Conservation (phyloP, 1,139 yeast genomes). For the Blastobotrys elegans region DNA sequence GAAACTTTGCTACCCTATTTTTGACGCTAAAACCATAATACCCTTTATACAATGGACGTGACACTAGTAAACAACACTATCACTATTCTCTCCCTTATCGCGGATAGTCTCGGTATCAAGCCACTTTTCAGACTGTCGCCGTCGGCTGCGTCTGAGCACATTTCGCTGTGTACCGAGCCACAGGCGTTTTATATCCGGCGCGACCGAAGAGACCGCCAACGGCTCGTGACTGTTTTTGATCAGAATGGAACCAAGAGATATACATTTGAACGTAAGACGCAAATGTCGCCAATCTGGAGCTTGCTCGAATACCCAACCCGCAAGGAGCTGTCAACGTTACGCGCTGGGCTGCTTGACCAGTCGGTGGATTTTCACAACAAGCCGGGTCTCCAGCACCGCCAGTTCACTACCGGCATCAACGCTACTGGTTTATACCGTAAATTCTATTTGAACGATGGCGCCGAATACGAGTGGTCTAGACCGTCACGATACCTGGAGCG, state of each 20-base stretch:
- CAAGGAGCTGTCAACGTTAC: conserved; percentile 47
- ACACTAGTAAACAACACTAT: conserved; percentile 4
- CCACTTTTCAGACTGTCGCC: conserved; percentile 2
- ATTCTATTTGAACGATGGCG: conserved; percentile 50
- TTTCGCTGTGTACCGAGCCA: conserved; percentile 34
- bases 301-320: conserved; percentile 44
- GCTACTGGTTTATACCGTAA: conserved; percentile 33
- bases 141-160: conserved; percentile 12
- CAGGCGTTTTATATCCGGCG: conserved; percentile 44
- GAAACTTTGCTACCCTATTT: background rate
- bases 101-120: conserved; percentile 7
- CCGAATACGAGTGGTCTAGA: conserved; percentile 51
- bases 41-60: conserved; percentile 7
- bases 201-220: conserved; percentile 44
- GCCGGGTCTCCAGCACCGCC: conserved; percentile 44
- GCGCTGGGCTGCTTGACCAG: conserved; percentile 44
- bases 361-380: conserved; percentile 50
- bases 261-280: conserved; percentile 49
- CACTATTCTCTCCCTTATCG: conserved; percentile 6
- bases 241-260: conserved; percentile 42
- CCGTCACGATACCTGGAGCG: conserved; percentile 49
- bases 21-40: background rate
- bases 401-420: conserved; percentile 12
- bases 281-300: conserved; percentile 50
- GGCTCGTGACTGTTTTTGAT: conserved; percentile 47